Base-by-base conservation (phyloP, 2,329 filamentous ascomycete genomes). In the Penicillium sp. region DNA sequence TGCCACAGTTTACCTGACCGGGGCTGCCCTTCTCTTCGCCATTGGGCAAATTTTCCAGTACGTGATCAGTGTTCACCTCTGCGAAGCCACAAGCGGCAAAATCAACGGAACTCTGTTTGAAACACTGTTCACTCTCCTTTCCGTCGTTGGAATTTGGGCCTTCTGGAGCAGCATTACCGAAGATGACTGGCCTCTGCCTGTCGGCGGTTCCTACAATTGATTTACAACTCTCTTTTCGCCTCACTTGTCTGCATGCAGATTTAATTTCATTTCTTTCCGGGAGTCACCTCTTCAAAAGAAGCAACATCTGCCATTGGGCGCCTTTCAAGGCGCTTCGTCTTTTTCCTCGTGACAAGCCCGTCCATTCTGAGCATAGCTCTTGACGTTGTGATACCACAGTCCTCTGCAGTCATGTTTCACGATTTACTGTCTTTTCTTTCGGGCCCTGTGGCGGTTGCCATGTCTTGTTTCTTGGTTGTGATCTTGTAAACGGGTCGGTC, bases 141-240 rank as follows among this genome's bases (percentile, higher is more conserved):
- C 89, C 0, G 87, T 98, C 3, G 74, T 86, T 12, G 79, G 79
- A 67, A 69, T 95, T 48, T 98, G 92, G 89, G 66, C 85, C 40
- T 98, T 98, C 73, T 98, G 92, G 92, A 94, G 88, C 31, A 95
- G 88, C 69, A 98, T 98, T 56, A 98, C 92, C 11, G 92, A 98
- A 67, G 92, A 98, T 57, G 90, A 95, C 70, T 98, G 92, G 92
- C 87, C 89, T 2, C 72, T 76, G 63, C 71, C 74, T 12, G 44
- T 56, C 30, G 40, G 47, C 18, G 41, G 44, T 8, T 60, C 52
- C 31, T 66, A 64, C 51, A 62, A 54, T 39, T 62, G 44, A 51
- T 32, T 32, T 30, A 23, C 26, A 17, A 10, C 37, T 39, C 9
- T 28, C 30, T 23, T 35, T 31, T 32, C 32, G 32, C 12, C 13